Conservation (phyloP, 164 flowering plant genomes). For the Santalum album region DNA sequence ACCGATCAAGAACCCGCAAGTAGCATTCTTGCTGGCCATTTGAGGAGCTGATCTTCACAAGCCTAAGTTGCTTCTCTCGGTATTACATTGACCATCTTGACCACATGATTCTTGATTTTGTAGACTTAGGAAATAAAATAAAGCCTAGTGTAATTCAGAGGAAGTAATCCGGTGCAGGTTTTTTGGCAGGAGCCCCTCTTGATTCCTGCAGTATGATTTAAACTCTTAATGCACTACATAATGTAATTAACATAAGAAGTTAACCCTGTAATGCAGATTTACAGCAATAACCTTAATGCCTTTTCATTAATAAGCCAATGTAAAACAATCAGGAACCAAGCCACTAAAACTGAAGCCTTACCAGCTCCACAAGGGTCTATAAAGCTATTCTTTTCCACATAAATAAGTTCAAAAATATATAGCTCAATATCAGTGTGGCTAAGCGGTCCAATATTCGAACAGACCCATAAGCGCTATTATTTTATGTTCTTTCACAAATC, state of each 20-base stretch:
- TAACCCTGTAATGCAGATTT: too few relatives aligned
- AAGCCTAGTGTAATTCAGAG: constrained; percentile 26
- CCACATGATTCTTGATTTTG: too few relatives aligned
- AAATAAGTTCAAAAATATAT: too few relatives aligned
- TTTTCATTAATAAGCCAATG: too few relatives aligned
- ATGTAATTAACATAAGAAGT: neutral
- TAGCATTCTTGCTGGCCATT: constrained; percentile 11
- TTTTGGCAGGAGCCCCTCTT: constrained; percentile 84
- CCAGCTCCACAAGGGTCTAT: too few relatives aligned
- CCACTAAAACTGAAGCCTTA: too few relatives aligned
- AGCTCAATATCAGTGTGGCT: too few relatives aligned
- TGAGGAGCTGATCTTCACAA: constrained; percentile 6
- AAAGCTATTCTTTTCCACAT: too few relatives aligned
- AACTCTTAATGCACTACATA: constrained; percentile 1
- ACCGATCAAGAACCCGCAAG: constrained; percentile 10
- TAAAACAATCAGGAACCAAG: too few relatives aligned
- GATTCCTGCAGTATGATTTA: constrained; percentile 61
- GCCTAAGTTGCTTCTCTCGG: constrained; percentile 2
- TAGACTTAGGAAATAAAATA: too few relatives aligned
- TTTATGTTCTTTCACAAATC: too few relatives aligned
- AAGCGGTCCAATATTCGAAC: neutral
- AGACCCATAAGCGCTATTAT: neutral
- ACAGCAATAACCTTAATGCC: too few relatives aligned
- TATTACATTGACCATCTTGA: neutral
- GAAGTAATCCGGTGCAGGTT: constrained; percentile 94